Conservation (phyloP, 495 filamentous ascomycete genomes). For the Aspergillus biplanus region DNA sequence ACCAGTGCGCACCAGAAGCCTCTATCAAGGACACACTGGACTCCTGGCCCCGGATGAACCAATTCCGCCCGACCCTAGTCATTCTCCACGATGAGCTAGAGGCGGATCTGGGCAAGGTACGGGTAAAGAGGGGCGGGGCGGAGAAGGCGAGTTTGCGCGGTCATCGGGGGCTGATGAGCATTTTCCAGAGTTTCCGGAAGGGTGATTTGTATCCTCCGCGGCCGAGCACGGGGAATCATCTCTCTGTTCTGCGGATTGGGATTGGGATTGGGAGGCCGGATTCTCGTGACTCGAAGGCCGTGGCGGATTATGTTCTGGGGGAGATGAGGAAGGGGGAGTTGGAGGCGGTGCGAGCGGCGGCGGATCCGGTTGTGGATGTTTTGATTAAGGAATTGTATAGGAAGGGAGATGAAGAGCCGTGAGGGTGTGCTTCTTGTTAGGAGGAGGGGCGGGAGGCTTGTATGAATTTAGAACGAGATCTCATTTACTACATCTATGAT, state of each 20-base stretch:
- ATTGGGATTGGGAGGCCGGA: slow-evolving; percentile 75
- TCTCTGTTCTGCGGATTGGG: slow-evolving; percentile 58
- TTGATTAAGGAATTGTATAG: slow-evolving; percentile 51
- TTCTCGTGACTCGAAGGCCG: slow-evolving; percentile 56
- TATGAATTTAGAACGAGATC: neutral
- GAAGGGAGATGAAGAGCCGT: slow-evolving; percentile 20
- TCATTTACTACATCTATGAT: neutral
- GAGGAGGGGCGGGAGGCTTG: neutral
- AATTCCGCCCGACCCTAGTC: slow-evolving; percentile 55
- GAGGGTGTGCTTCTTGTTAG: neutral
- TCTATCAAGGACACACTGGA: neutral
- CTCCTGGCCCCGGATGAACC: neutral
- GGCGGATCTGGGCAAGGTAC: slow-evolving; percentile 65
- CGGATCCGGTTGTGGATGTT: slow-evolving; percentile 51
- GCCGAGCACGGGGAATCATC: slow-evolving; percentile 6
- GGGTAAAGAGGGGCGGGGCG: slow-evolving; percentile 56
- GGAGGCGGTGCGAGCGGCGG: slow-evolving; percentile 52
- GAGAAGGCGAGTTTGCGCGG: slow-evolving; percentile 61
- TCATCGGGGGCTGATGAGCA: slow-evolving; percentile 80
- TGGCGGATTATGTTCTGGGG: slow-evolving; percentile 69
- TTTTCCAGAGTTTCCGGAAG: slow-evolving; percentile 51
- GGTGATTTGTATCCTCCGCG: slow-evolving; percentile 34
- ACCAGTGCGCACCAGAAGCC: too few relatives aligned
- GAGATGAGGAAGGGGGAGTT: slow-evolving; percentile 59
- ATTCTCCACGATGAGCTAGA: slow-evolving; percentile 88